phyloP scores from a whole-genome alignment of 2,329 filamentous ascomycete species.

The Neonectria sp. region DNA sequence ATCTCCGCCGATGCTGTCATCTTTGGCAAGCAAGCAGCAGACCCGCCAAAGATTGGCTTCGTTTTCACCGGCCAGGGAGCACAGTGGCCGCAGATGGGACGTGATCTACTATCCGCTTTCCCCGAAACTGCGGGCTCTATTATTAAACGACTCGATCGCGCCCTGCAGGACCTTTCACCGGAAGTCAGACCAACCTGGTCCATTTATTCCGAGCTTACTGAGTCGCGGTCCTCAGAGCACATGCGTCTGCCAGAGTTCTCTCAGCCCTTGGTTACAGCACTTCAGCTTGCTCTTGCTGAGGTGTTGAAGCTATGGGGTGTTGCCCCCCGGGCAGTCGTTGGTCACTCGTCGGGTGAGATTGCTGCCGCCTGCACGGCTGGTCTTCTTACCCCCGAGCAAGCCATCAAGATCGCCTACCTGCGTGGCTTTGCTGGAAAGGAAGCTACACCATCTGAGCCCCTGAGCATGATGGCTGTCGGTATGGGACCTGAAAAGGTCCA shows the following conservation, averaged over 20 bases:
- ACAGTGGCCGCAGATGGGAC: slow-evolving; percentile 54
- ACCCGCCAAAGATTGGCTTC: slow-evolving; percentile 36
- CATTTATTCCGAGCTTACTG: slow-evolving; percentile 40
- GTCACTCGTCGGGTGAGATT: slow-evolving; percentile 57
- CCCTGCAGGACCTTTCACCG: slow-evolving; percentile 36
- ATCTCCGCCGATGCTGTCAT: slow-evolving; percentile 18
- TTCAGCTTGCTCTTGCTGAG: slow-evolving; percentile 58
- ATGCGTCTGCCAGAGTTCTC: slow-evolving; percentile 43
- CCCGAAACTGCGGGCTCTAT: slow-evolving; percentile 20
- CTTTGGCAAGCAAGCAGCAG: slow-evolving; percentile 17
- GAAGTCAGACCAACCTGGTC: slow-evolving; percentile 19
- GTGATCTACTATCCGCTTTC: slow-evolving; percentile 43
- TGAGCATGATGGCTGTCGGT: slow-evolving; percentile 26
- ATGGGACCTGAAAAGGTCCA: slow-evolving; percentile 20
- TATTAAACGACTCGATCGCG: slow-evolving; percentile 37
- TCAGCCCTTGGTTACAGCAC: slow-evolving; percentile 57
- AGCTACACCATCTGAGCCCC: slow-evolving; percentile 4
- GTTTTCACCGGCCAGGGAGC: slow-evolving; percentile 57
- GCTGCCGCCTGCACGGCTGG: slow-evolving; percentile 51
- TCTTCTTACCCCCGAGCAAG: slow-evolving; percentile 36
- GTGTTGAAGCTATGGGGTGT: slow-evolving; percentile 50
- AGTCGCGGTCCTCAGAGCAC: slow-evolving; percentile 13
- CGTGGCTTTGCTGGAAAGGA: slow-evolving; percentile 43
- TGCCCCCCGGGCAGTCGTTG: slow-evolving; percentile 47
- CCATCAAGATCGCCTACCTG: slow-evolving; percentile 50